Base-by-base conservation (phyloP, 306 rosid species). In the Astragalus membranaceus region DNA sequence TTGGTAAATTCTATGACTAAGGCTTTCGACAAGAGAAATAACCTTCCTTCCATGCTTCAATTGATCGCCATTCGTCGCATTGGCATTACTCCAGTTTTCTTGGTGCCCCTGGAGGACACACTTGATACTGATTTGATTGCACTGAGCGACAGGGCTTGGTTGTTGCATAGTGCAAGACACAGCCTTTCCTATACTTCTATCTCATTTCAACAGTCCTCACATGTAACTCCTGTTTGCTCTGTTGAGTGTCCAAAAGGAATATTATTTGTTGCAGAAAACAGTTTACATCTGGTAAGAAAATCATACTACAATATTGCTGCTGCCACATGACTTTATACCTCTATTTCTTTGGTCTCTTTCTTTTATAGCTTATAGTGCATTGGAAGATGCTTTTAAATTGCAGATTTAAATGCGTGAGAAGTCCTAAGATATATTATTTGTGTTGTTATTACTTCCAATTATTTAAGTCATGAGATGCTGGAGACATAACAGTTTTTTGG, bases 41-140 rank as follows among this genome's bases (percentile, higher is more conserved):
- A 69, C 48, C 62, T 65, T 78, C 88, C 89, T 66, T 65, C 79
- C 52, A 68, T 58, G 61, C 94, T 93, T 82, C 97, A 93, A 75
- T 64, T 93, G 87, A 90, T 93, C 81, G 92, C 97, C 69, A 79
- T 79, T 68, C 90, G 97, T 37, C 98, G 94, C 17, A 90, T 93
- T 76, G 98, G 98, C 75, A 84, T 90, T 69, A 93, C 98, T 59
- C 97, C 98, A 32, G 98, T 93, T 77, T 93, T 90, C 88, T 83
- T 93, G 84, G 90, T 88, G 73, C 92, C 98, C 51, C 72, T 93
- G 85, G 88, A 88, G 76, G 90, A 85, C 74, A 79, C 88, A 5
- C 88, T 93, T 74, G 97, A 93, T 84, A 82, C 89, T 52, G 98
- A 90, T 83, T 72, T 93, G 75, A 85, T 93, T 84, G 90, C 87